Base-by-base conservation (phyloP, 148 eudicot genomes). In the Agrostemma githago region DNA sequence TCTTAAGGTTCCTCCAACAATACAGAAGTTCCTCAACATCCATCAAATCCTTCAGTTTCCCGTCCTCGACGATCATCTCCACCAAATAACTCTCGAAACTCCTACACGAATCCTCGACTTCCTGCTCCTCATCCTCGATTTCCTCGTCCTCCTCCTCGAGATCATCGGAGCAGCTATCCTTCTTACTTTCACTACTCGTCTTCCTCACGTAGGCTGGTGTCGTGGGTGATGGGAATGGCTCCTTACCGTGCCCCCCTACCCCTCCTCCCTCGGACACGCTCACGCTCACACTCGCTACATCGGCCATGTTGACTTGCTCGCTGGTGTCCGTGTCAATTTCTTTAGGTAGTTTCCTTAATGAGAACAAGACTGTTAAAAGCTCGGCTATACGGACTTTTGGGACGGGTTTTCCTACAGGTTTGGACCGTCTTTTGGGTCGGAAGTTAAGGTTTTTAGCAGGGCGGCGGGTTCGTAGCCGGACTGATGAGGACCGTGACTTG, bases 51-150 rank as follows among this genome's bases (percentile, higher is more conserved):
- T 46, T 81, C 69, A 83, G 4, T 62, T 83, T 89, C 74, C 93
- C 91, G 69, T 91, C 95, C 42, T 90, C 95, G 39, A 87, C 85
- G 14, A 93, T 86, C 90, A 91, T 93, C 72, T 87, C 95, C 68
- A 84, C 73, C 85, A 93, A 70, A 80, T 87, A 81, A n/a, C 77
- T 89, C 87, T 91, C 98, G 15, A 91, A 93, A 16, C 86, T 84
- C 81, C 82, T 82, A 75, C 98, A 89, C 2, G 85, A 86, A 1
- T 90, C 89, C 53, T 85, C 88, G 8, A 79, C 84, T 0, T 83
- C n/a, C n/a, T n/a, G n/a, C n/a, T n/a, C 90, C 41, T 79, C 34
- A 1, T 90, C 89, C 53, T 85, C 88, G 8, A 79, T 83, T 0
- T 83, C 90, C 41, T 90, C 89, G 44, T 85, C 34, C 34, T 26